A percentile compares a stretch with the other conserved stretches of the same genome.
Evolutionary conservation across 176 grass and related monocot species (phyloP).

Genomic region (Aegilops tauschii): DNA sequence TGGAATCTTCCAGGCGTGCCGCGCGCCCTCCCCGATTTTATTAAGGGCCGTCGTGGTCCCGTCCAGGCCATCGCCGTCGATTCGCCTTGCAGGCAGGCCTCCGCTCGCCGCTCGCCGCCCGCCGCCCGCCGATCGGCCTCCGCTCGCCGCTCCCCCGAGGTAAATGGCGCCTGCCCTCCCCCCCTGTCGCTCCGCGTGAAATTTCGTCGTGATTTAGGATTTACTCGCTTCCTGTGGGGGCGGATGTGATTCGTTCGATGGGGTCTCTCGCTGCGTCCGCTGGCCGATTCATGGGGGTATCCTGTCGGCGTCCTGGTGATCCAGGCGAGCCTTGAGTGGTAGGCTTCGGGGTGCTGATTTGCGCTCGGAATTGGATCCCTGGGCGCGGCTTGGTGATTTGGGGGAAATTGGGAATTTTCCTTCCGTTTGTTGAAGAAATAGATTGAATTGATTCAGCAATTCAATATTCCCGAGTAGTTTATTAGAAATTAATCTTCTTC

Average conservation of each 20-base stretch:
- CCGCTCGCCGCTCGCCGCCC: not conserved
- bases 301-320: not conserved
- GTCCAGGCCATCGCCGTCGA: not conserved
- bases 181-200: not conserved
- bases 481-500: not conserved
- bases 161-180: not conserved
- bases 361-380: not conserved
- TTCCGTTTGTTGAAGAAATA: not conserved
- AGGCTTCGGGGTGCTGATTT: not conserved
- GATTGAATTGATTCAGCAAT: not conserved
- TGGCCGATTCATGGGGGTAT: not conserved
- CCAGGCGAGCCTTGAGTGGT: not conserved
- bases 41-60: not conserved
- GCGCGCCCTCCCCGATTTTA: not conserved
- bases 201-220: not conserved
- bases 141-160: not conserved
- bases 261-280: not conserved
- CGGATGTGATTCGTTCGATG: not conserved
- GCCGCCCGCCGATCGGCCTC: not conserved
- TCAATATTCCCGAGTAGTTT: not conserved
- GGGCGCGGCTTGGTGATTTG: not conserved
- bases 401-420: not conserved
- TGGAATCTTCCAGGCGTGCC: slow-evolving; percentile 32
- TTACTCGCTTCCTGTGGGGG: not conserved
- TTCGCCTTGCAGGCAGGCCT: not conserved